Percentiles rank a stretch among this genome's conserved stretches.
These are phyloP conservation scores for Fusarium sp. DNA, from an alignment of 2,329 filamentous ascomycete genomes.

Conservation along the genomic window DNA sequence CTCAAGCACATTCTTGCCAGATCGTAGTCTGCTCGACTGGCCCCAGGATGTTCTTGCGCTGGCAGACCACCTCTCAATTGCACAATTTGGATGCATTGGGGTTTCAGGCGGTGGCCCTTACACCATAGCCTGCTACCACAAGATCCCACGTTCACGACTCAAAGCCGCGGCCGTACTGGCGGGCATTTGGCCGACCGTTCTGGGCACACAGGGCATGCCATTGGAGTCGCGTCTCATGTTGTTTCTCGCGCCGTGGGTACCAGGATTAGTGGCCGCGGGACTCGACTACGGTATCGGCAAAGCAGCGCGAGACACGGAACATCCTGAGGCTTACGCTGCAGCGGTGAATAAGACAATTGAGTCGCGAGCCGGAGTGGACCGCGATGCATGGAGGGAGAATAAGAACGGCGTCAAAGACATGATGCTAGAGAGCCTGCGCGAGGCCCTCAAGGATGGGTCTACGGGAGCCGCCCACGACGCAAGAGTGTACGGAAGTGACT, in stretches of 20 bases:
- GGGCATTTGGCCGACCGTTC: slow-evolving; percentile 29
- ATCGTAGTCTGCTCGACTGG: slow-evolving; percentile 48
- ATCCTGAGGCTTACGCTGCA: slow-evolving; percentile 14
- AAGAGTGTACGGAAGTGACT: slow-evolving; percentile 30
- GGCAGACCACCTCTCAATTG: slow-evolving; percentile 42
- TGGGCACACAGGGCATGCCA: slow-evolving; percentile 35
- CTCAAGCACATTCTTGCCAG: slow-evolving; percentile 51
- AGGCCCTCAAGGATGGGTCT: slow-evolving; percentile 22
- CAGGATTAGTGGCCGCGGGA: slow-evolving; percentile 4
- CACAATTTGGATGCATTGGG: slow-evolving; percentile 49
- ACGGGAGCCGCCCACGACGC: slow-evolving; percentile 19
- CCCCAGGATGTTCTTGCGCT: slow-evolving; percentile 49
- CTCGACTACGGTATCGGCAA: slow-evolving; percentile 21
- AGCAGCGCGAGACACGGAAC: slow-evolving; percentile 20
- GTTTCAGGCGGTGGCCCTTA: slow-evolving; percentile 52
- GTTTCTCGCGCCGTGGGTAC: slow-evolving; percentile 24
- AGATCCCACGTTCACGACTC: slow-evolving; percentile 24
- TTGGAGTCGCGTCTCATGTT: slow-evolving; percentile 23
- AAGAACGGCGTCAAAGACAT: slow-evolving; percentile 11
- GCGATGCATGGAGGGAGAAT: slow-evolving; percentile 13
- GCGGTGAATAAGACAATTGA: slow-evolving; percentile 11
- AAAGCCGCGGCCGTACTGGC: slow-evolving; percentile 23
- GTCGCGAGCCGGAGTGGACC: slow-evolving; percentile 13
- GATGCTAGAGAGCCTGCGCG: slow-evolving; percentile 11
- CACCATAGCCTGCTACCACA: slow-evolving; percentile 48